phyloP scores from a whole-genome alignment of 352 stramenopile species.

The Globisporangium acanthophoron region DNA sequence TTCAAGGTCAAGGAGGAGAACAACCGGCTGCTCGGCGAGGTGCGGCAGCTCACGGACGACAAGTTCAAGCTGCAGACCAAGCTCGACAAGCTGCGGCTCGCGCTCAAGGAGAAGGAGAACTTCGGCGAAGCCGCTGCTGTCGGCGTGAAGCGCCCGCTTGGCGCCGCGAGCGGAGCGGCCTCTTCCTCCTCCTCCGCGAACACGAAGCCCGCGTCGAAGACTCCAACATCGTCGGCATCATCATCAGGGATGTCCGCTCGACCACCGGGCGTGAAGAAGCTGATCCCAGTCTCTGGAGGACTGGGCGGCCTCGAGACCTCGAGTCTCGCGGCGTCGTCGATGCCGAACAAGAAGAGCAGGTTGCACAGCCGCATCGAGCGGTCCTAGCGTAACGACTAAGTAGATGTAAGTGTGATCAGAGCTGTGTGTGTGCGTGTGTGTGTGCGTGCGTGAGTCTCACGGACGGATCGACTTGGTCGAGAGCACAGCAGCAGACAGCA shows the following conservation, averaged over 20 bases:
- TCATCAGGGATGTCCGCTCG: not conserved
- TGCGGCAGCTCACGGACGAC: slow-evolving; percentile 58
- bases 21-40: slow-evolving; percentile 66
- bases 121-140: slow-evolving; percentile 20
- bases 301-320: slow-evolving; percentile 11
- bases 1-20: slow-evolving; percentile 81
- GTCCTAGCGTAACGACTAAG: slow-evolving; percentile 1
- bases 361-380: slow-evolving; percentile 16
- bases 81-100: slow-evolving; percentile 38
- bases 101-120: slow-evolving; percentile 74
- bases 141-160: not conserved
- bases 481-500: too few relatives aligned
- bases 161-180: not conserved
- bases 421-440: slow-evolving; percentile 1
- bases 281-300: slow-evolving; percentile 7
- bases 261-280: slow-evolving; percentile 6
- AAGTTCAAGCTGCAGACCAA: slow-evolving; percentile 48
- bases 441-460: not conserved
- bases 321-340: slow-evolving; percentile 14
- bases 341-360: slow-evolving; percentile 37
- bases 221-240: not conserved
- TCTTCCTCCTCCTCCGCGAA: not conserved
- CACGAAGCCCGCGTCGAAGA: not conserved
- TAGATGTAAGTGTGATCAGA: not conserved
- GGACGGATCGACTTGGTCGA: too few relatives aligned